These are phyloP conservation scores for Chionographis japonica DNA, from an alignment of 106 monocot species.

Conservation along the genomic window DNA sequence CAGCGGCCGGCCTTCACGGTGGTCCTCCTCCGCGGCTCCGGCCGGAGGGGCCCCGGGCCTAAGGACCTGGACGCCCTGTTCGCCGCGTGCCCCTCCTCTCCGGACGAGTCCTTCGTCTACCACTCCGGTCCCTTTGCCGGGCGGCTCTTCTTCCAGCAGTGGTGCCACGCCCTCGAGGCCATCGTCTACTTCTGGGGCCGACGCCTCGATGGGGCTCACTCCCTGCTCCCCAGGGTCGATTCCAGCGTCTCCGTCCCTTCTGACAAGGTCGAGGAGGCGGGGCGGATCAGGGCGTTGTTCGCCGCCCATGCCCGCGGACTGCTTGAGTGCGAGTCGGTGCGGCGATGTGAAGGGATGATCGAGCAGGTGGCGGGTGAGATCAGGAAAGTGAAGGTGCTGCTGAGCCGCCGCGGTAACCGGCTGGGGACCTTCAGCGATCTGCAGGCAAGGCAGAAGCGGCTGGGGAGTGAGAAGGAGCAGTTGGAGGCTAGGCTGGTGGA, in stretches of 20 bases:
- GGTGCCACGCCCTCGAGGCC: constrained; percentile 35
- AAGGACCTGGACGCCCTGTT: constrained; percentile 8
- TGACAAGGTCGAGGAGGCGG: constrained; percentile 10
- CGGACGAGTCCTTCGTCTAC: neutral
- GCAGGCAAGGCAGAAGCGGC: constrained; percentile 3
- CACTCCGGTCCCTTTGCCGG: constrained; percentile 2
- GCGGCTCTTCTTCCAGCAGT: constrained; percentile 18
- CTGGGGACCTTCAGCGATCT: neutral
- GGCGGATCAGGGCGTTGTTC: constrained; percentile 23
- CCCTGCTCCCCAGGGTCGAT: constrained; percentile 2
- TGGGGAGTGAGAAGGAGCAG: constrained; percentile 25
- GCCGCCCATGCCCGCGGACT: constrained; percentile 19
- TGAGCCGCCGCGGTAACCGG: neutral
- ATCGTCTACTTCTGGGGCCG: constrained; percentile 35
- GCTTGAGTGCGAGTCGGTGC: constrained; percentile 11
- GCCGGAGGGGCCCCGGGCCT: neutral
- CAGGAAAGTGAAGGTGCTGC: neutral
- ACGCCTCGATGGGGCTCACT: constrained; percentile 24
- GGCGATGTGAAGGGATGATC: constrained; percentile 12
- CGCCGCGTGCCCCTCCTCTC: constrained; percentile 6
- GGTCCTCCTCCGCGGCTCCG: constrained; percentile 1
- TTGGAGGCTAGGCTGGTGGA: constrained; percentile 28
- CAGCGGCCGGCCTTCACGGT: constrained; percentile 1
- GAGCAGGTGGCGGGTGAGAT: constrained; percentile 17
- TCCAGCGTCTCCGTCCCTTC: constrained; percentile 4